These are phyloP conservation scores for Microstegium vimineum DNA, from an alignment of 176 grass and related monocot species.

Conservation along the genomic window DNA sequence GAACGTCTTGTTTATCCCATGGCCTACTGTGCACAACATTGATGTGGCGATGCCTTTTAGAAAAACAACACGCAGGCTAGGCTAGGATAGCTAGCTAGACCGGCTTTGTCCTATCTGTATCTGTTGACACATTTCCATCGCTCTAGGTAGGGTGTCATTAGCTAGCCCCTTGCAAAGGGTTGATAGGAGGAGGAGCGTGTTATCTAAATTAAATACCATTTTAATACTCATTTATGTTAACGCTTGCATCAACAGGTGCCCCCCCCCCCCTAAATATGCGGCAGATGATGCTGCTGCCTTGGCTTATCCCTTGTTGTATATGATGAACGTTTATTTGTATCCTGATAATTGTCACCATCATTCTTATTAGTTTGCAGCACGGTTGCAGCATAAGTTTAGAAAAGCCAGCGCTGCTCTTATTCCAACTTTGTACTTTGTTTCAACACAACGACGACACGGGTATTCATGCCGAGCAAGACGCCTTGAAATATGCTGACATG, in stretches of 20 bases:
- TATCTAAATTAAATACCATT: background rate
- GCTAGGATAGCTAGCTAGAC: background rate
- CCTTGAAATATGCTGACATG: no score
- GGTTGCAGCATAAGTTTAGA: background rate
- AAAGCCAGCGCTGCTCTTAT: background rate
- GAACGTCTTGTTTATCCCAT: slow-evolving; percentile 11
- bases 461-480: background rate
- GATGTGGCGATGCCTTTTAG: slow-evolving; percentile 21
- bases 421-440: background rate
- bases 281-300: slow-evolving; percentile 13
- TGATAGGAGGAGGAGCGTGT: background rate
- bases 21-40: background rate
- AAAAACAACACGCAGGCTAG: background rate
- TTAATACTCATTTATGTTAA: slow-evolving; percentile 20
- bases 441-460: background rate
- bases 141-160: slow-evolving; percentile 43
- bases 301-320: background rate
- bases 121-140: slow-evolving; percentile 45
- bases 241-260: slow-evolving; percentile 18
- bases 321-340: background rate
- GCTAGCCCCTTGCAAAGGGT: background rate
- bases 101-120: slow-evolving; percentile 32
- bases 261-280: slow-evolving; percentile 8
- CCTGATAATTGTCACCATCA: background rate
- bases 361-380: background rate